phyloP scores from a whole-genome alignment of 495 filamentous ascomycete species.

The Podospora australis region DNA sequence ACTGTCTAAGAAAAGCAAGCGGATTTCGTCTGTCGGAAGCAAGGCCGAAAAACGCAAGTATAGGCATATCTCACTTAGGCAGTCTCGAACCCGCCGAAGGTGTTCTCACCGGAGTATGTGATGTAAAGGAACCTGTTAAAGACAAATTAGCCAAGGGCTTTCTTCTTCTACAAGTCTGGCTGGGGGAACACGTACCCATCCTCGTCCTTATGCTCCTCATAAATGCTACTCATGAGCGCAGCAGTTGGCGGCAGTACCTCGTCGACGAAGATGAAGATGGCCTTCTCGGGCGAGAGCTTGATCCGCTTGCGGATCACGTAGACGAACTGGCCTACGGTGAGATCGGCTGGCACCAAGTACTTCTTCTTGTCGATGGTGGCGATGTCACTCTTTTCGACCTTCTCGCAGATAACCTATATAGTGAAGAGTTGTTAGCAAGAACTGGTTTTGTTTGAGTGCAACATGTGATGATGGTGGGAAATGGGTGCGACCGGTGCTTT shows the following conservation, averaged over 20 bases:
- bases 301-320: constrained; percentile 99
- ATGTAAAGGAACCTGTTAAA: constrained; percentile 43
- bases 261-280: constrained; percentile 99
- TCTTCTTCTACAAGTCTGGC: not conserved
- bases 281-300: constrained; percentile 99
- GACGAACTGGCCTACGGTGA: constrained; percentile 99
- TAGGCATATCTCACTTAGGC: constrained; percentile 15
- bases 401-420: constrained; percentile 93
- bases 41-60: not conserved
- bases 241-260: constrained; percentile 96
- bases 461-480: not conserved
- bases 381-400: constrained; percentile 98
- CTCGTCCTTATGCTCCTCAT: constrained; percentile 93
- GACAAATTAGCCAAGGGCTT: not conserved
- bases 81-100: constrained; percentile 62
- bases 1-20: constrained; percentile 9
- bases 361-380: constrained; percentile 99
- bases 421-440: constrained; percentile 7
- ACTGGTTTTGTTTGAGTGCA: not conserved
- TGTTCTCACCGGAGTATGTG: constrained; percentile 99
- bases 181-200: constrained; percentile 49
- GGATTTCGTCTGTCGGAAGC: not conserved
- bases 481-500: not conserved
- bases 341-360: constrained; percentile 94
- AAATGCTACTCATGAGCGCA: constrained; percentile 98